Evolutionary conservation across 306 rosid species (phyloP).

Genomic region (Vicia sativa): DNA sequence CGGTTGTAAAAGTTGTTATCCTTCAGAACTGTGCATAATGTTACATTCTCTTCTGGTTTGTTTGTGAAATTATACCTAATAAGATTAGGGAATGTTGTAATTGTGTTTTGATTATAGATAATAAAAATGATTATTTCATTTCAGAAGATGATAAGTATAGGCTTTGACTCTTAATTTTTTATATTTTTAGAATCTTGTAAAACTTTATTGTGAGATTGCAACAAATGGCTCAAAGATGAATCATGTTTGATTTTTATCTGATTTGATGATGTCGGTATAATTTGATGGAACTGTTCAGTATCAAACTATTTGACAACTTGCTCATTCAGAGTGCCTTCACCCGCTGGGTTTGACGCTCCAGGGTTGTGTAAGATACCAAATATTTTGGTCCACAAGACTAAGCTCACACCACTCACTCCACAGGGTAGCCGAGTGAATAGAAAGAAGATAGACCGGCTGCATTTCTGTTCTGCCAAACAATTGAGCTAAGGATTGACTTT

Average conservation of each 20-base stretch:
- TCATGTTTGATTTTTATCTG: background rate
- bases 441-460: too few species aligned
- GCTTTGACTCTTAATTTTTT: background rate
- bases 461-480: too few species aligned
- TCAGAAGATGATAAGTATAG: background rate
- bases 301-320: background rate
- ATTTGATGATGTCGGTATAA: background rate
- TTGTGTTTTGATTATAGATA: conserved; percentile 11
- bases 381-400: too few species aligned
- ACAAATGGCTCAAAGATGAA: background rate
- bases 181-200: background rate
- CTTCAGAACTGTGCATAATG: conserved; percentile 10
- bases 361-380: too few species aligned
- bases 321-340: background rate
- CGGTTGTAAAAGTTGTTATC: conserved; percentile 21
- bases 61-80: background rate
- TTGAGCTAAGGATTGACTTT: too few species aligned
- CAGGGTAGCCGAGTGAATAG: too few species aligned
- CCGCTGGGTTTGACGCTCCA: too few species aligned
- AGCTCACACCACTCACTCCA: too few species aligned
- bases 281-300: too few species aligned
- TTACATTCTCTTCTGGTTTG: background rate
- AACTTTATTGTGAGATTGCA: background rate
- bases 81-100: conserved; percentile 9
- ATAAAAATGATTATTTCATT: background rate